Evolutionary conservation across 1,284 basidiomycete species (phyloP), one percentile per base, ranked within the genome.

Genomic region (Malassezia psittaci): DNA sequence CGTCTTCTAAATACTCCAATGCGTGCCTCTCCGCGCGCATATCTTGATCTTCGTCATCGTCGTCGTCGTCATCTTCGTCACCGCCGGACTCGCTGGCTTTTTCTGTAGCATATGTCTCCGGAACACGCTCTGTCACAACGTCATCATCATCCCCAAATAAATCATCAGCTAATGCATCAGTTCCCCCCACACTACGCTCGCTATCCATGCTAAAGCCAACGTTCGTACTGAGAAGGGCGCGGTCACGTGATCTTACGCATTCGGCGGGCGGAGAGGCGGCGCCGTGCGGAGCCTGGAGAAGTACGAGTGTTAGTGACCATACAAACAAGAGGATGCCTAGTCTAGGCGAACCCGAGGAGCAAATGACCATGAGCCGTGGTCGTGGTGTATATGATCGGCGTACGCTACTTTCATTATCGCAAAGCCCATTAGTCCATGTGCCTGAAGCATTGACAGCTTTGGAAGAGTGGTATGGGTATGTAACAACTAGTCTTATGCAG

Each of bases 401-500:
- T 16, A 52, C 38, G 13, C 76, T 87, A 43, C 79, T 89, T 48
- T 74, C 77, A 53, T 79, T 89, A 16, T 80, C 81, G 58, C 81
- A 81, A 61, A 88, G 86, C 18, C 83, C 85, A n/a, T 76, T 88
- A 32, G 85, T 89, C 24, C 78, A 80, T 59, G 76, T 79, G 40
- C 87, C 87, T 11, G 72, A 51, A 36, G 45, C 40, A n/a, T 37
- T 51, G 52, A 41, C 40, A 8, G 16, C 42, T 15, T 29, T 59
- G 12, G 46, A 52, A 8, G 53, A 52, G 48, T 56, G 53, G 55
- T 56, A 49, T 36, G 53, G 52, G 39, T 52, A 48, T 51, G 55
- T 52, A 8, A 12, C 12, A 21, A 37, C 18, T 7, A 9, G 16
- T 15, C 52, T 54, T 0, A 54, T 35, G 18, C 45, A 54, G 52